Evolutionary conservation across 768 basidiomycete genomes (phyloP).

Genomic region (Tricholoma sp.): DNA sequence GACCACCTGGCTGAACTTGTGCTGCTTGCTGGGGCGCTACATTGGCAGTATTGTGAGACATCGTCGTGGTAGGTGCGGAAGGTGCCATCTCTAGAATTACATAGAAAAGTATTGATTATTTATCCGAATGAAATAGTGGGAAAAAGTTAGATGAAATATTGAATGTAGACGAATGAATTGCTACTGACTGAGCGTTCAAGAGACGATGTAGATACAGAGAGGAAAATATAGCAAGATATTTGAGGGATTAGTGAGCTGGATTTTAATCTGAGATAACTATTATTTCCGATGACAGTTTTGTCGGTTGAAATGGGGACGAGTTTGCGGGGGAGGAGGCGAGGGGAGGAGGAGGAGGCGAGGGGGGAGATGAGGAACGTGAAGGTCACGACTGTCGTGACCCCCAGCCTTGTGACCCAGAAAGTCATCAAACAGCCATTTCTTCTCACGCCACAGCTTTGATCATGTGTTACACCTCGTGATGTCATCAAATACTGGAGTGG

Average conservation of each 20-base stretch:
- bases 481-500: neutral
- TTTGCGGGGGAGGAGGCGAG: neutral
- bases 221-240: neutral
- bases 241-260: neutral
- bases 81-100: slow-evolving; percentile 28
- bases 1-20: slow-evolving; percentile 19
- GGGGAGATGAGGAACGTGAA: slow-evolving; percentile 22
- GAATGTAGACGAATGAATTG: neutral
- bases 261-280: neutral
- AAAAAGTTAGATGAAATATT: neutral
- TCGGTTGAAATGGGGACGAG: neutral
- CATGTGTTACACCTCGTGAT: slow-evolving; percentile 14
- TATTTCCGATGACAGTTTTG: neutral
- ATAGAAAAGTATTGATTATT: neutral
- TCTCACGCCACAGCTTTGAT: slow-evolving; percentile 21
- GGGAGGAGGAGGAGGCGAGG: slow-evolving; percentile 9
- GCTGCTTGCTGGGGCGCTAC: slow-evolving; percentile 24
- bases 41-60: slow-evolving; percentile 29
- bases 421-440: slow-evolving; percentile 9
- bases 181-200: neutral
- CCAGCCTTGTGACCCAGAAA: slow-evolving; percentile 24
- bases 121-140: neutral
- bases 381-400: slow-evolving; percentile 26
- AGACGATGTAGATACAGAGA: neutral
- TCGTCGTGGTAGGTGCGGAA: slow-evolving; percentile 25